A percentile compares a stretch with the other conserved stretches of the same genome.
Conservation (phyloP, 441 rosid species). For the Populus tomentosa region DNA sequence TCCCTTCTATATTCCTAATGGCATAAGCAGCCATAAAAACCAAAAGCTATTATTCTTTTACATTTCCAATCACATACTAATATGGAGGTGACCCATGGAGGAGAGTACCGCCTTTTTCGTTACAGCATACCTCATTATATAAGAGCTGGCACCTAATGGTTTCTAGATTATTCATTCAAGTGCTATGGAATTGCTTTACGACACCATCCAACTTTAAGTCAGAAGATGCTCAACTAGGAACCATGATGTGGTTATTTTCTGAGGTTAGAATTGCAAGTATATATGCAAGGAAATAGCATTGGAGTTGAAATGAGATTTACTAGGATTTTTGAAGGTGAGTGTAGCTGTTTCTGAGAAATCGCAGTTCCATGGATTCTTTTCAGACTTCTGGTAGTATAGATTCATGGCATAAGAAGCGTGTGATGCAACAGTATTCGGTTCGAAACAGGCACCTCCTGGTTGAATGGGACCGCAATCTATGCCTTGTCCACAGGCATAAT, state of each 20-base stretch:
- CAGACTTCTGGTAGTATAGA: slow-evolving; percentile 61
- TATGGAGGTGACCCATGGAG: no score
- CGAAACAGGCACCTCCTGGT: slow-evolving; percentile 84
- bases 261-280: background rate
- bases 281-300: background rate
- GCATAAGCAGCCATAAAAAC: background rate
- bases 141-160: background rate
- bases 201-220: background rate
- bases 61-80: no score
- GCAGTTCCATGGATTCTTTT: slow-evolving; percentile 58
- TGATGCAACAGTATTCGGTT: slow-evolving; percentile 60
- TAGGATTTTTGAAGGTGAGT: slow-evolving; percentile 65
- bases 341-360: slow-evolving; percentile 77
- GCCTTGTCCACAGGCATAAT: slow-evolving; percentile 80
- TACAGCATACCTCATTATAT: background rate
- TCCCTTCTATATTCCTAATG: no score
- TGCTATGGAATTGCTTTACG: background rate
- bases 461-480: slow-evolving; percentile 72
- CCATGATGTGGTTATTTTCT: background rate
- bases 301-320: slow-evolving; percentile 38
- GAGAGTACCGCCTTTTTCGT: background rate
- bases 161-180: background rate
- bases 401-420: slow-evolving; percentile 97
- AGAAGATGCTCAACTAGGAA: background rate
- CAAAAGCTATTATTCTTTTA: background rate